Evolutionary conservation across 2,329 filamentous ascomycete genomes (phyloP).

Genomic region (Phyllosticta citriasiana): DNA sequence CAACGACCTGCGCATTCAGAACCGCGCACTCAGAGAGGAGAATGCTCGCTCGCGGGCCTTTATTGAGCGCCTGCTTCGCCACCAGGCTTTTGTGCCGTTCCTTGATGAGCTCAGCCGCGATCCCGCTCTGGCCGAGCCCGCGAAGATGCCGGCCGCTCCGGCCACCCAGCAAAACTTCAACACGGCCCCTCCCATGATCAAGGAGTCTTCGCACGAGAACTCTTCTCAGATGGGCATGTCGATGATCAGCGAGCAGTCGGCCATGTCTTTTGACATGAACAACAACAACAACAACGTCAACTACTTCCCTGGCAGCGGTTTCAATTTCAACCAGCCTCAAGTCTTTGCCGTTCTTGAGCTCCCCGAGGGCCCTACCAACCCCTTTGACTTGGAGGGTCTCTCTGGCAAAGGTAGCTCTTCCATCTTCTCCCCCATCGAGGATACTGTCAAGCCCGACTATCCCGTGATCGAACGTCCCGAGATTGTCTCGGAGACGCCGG

Average conservation of each 20-base stretch:
- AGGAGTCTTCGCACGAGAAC: conserved; percentile 49
- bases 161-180: conserved; percentile 39
- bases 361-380: conserved; percentile 53
- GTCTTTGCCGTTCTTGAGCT: conserved; percentile 66
- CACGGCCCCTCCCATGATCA: conserved; percentile 27
- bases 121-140: conserved; percentile 21
- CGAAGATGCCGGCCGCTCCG: conserved; percentile 20
- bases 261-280: conserved; percentile 54
- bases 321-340: conserved; percentile 47
- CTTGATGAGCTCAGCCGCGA: conserved; percentile 33
- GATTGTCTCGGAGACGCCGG: conserved; percentile 17
- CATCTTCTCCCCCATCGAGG: conserved; percentile 17
- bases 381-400: conserved; percentile 49
- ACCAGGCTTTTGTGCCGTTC: conserved; percentile 40
- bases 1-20: conserved; percentile 69
- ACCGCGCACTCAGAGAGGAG: conserved; percentile 72
- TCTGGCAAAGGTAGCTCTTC: conserved; percentile 54
- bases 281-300: conserved; percentile 38
- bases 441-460: conserved; percentile 37
- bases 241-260: conserved; percentile 62
- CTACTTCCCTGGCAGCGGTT: conserved; percentile 42
- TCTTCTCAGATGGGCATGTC: conserved; percentile 59
- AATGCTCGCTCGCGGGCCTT: conserved; percentile 80
- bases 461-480: conserved; percentile 37
- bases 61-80: conserved; percentile 57